These are phyloP conservation scores for Spinacia oleracea DNA, from an alignment of 179 eudicot species.

Conservation along the genomic window DNA sequence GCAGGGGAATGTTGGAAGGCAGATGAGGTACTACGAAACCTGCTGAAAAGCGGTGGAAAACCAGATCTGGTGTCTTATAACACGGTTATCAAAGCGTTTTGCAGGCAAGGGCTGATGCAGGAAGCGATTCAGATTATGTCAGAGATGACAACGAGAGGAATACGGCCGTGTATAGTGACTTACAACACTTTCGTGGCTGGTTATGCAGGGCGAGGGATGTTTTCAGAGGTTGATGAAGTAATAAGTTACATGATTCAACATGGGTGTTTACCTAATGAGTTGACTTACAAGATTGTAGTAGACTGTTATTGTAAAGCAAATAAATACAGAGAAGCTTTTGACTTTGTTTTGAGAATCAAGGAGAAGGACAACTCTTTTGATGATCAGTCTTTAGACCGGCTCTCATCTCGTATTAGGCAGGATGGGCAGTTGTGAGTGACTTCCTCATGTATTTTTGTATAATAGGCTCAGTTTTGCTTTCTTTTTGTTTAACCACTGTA, in stretches of 20 bases:
- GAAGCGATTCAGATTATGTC: slow-evolving; percentile 72
- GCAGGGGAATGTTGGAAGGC: slow-evolving; percentile 89
- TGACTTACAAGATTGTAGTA: slow-evolving; percentile 73
- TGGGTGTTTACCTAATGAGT: slow-evolving; percentile 68
- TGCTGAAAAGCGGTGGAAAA: slow-evolving; percentile 48
- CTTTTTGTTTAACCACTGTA: slow-evolving; percentile 24
- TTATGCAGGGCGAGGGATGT: slow-evolving; percentile 66
- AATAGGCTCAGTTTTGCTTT: slow-evolving; percentile 21
- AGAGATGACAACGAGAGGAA: slow-evolving; percentile 76
- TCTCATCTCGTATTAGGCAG: slow-evolving; percentile 52
- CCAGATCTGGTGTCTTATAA: slow-evolving; percentile 87
- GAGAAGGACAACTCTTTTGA: slow-evolving; percentile 49
- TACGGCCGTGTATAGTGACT: slow-evolving; percentile 82
- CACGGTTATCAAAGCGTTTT: slow-evolving; percentile 87
- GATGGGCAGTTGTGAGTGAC: slow-evolving; percentile 27
- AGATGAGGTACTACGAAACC: slow-evolving; percentile 57
- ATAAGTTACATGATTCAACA: slow-evolving; percentile 75
- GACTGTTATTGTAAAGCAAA: slow-evolving; percentile 79
- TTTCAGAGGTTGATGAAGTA: slow-evolving; percentile 67
- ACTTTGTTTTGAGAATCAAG: slow-evolving; percentile 58
- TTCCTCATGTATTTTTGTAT: slow-evolving; percentile 26
- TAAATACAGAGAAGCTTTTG: slow-evolving; percentile 64
- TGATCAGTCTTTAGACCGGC: slow-evolving; percentile 51
- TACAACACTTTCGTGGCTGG: slow-evolving; percentile 89
- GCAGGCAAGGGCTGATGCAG: slow-evolving; percentile 81